Conservation (phyloP, 352 stramenopile species). For the Phytophthora melonis region DNA sequence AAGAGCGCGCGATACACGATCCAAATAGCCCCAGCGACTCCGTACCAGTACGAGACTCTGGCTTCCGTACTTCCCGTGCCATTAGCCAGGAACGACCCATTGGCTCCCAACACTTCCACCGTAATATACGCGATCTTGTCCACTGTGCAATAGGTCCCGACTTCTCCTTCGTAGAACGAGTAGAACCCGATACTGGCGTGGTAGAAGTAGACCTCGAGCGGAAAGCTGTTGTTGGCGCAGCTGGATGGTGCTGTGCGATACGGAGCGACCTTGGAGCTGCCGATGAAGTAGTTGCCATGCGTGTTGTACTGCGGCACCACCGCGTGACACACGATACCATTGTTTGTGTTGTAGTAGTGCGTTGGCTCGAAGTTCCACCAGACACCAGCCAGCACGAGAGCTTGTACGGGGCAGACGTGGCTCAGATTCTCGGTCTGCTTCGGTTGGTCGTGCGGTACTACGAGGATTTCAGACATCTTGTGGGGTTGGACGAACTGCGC, state of each 20-base stretch:
- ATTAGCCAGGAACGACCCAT: constrained; percentile 7
- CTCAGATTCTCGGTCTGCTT: neutral
- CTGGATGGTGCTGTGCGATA: neutral
- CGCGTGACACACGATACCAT: constrained; percentile 1
- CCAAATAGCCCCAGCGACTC: too few species aligned
- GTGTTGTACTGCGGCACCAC: constrained; percentile 21
- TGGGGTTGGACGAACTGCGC: constrained; percentile 11
- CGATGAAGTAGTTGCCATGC: constrained; percentile 25
- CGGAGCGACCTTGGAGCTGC: too few species aligned
- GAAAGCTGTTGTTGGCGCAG: constrained; percentile 7
- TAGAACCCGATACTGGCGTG: constrained; percentile 30
- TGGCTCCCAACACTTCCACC: constrained; percentile 3
- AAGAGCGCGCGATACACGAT: neutral
- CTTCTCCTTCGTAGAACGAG: constrained; percentile 16
- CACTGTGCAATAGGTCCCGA: too few species aligned
- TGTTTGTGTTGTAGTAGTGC: neutral
- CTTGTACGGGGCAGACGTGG: neutral
- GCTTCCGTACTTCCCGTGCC: neutral
- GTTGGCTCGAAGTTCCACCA: constrained; percentile 14
- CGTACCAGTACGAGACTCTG: constrained; percentile 1
- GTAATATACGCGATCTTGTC: constrained; percentile 15
- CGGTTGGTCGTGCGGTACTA: neutral
- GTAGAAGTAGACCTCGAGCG: too few species aligned
- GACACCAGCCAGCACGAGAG: neutral
- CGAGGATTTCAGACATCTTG: constrained; percentile 13